Evolutionary conservation across 2,329 filamentous ascomycete genomes (phyloP), one percentile per base, ranked within the genome.

Genomic region (Trichophyton simii): DNA sequence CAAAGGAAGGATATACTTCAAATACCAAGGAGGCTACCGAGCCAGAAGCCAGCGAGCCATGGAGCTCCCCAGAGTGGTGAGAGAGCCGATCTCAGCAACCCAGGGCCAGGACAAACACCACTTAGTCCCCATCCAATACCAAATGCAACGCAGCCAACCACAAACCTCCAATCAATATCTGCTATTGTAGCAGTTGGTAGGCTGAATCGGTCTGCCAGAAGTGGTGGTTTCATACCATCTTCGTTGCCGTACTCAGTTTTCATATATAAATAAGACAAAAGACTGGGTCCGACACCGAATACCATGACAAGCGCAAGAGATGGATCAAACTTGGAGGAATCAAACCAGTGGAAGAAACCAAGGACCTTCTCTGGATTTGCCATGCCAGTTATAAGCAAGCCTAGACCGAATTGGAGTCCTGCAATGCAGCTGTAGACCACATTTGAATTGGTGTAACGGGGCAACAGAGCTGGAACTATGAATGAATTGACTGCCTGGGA

Each of bases 81-180:
- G 25, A 77, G 66, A 15, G 78, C 66, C 22, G 75, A 68, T 52
- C 78, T 75, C 65, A 82, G 62, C 15, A 80, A 68, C 0, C 77
- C 79, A 7, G 80, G 79, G 0, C 80, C 80, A 9, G 80, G 80
- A 67, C 80, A 82, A 1, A 78, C 75, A 1, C 80, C 80, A 11
- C 70, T 72, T 63, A 80, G 64, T 0, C 80, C 80, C 79, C 80
- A 82, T 0, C 76, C 78, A 28, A 80, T 59, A 0, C 80, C 80
- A 68, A 82, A 82, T 1, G 72, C 71, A 20, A 70, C 71, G 2
- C 78, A 75, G 1, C 80, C 80, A 2, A 71, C 66, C 11, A 82
- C 65, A 65, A 82, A 79, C 44, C 71, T 75, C 71, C 71, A 75
- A 66, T 81, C 77, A 11, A 79, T 76, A 64, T 80, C 78, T 18